Evolutionary conservation across 306 rosid species (phyloP), one percentile per base, ranked within the genome.

Genomic region (Malus orientalis): DNA sequence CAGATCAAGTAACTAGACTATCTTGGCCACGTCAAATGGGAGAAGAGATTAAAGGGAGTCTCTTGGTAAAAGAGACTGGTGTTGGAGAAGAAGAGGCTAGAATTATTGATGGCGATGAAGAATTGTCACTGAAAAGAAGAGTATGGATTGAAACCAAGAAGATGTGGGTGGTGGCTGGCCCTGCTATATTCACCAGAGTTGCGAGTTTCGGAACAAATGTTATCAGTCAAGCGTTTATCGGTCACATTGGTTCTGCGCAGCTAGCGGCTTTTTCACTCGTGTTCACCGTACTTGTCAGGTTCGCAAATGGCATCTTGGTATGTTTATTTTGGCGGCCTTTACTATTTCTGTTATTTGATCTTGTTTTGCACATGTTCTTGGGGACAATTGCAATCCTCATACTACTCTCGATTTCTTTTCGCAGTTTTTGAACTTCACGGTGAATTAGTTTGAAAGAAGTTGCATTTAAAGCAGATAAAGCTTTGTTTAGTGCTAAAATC

Each of bases 191-290:
- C 81, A 75, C 84, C 38, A 86, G 90, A 78, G 58, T 84, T 60
- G 82, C 92, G 27, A 81, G 88, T 0, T 88, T 84, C 76, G 92
- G 92, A 9, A 80, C 83, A 44, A 32, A 29, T 6, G 76, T 88
- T 1, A 77, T 88, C 32, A 75, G 71, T 36, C 90, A 86, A 82
- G 74, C 87, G 6, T 86, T 88, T 74, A 67, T 88, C 62, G 90
- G 90, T 0, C 83, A 88, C 55, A 88, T 88, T 54, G 89, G 89
- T 8, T 86, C 92, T 36, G 70, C 78, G 45, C 81, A 86, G 61
- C 79, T 88, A 15, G 92, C 92, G 73, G 92, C 86, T 1, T 88
- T 68, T 84, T 86, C 89, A 4, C 75, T 88, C 42, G 89, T 86
- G 33, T 45, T 77, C 47, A 88, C 89, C 60, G 88, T 88, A 5